Evolutionary conservation across 1,284 basidiomycete genomes (phyloP).

Genomic region (Meira miltonrushii): DNA sequence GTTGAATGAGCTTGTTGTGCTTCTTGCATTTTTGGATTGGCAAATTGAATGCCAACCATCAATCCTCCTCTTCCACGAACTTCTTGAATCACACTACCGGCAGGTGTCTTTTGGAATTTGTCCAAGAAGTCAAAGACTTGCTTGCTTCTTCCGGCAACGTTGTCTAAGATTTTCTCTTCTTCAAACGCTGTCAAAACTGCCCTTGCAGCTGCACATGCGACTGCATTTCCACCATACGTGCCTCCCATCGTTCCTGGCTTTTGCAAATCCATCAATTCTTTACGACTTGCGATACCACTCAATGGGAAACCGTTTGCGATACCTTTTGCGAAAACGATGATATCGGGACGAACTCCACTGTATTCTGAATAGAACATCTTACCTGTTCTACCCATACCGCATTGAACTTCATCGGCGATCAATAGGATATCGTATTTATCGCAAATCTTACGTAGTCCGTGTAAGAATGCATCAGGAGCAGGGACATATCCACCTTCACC

Average conservation of each 20-base stretch:
- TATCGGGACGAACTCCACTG: slow-evolving; percentile 71
- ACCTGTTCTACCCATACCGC: slow-evolving; percentile 54
- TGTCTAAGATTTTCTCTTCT: slow-evolving; percentile 43
- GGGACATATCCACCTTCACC: slow-evolving; percentile 91
- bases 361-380: slow-evolving; percentile 65
- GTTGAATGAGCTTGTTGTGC: neutral
- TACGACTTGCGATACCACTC: slow-evolving; percentile 74
- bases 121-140: slow-evolving; percentile 39
- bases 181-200: slow-evolving; percentile 42
- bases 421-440: slow-evolving; percentile 75
- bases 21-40: neutral
- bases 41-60: slow-evolving; percentile 53
- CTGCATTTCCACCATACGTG: slow-evolving; percentile 43
- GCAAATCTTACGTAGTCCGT: slow-evolving; percentile 74
- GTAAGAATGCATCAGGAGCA: slow-evolving; percentile 73
- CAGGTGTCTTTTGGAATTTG: slow-evolving; percentile 19
- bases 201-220: slow-evolving; percentile 39
- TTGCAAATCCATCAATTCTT: slow-evolving; percentile 74
- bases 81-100: slow-evolving; percentile 35
- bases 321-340: slow-evolving; percentile 86
- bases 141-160: slow-evolving; percentile 36
- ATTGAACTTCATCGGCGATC: slow-evolving; percentile 97
- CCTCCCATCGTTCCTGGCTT: slow-evolving; percentile 72
- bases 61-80: slow-evolving; percentile 40
- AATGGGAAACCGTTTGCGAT: slow-evolving; percentile 91